phyloP scores from a whole-genome alignment of 495 filamentous ascomycete species.

The Lichenothelia convexa region DNA sequence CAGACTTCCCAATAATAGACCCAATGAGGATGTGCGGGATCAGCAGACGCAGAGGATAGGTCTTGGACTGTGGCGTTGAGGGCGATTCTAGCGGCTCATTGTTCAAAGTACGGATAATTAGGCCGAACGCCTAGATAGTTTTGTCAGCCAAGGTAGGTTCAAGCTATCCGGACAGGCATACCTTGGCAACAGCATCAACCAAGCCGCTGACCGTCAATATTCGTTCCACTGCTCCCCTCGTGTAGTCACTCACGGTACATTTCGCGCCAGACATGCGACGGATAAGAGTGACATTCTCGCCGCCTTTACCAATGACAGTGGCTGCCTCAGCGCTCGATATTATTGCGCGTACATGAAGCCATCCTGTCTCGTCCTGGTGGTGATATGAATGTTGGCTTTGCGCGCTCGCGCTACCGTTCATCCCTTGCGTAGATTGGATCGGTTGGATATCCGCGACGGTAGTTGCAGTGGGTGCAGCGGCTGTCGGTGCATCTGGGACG shows the following conservation, averaged over 20 bases:
- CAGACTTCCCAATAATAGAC: conserved; percentile 94
- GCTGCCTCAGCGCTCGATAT: conserved; percentile 95
- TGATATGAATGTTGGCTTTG: conserved; percentile 33
- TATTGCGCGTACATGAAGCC: conserved; percentile 91
- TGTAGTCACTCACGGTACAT: conserved; percentile 96
- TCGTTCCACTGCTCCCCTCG: conserved; percentile 87
- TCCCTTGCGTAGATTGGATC: conserved; percentile 44
- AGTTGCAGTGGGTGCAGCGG: conserved; percentile 22
- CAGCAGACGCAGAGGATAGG: conserved; percentile 86
- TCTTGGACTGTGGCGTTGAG: conserved; percentile 85
- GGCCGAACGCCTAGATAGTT: conserved; percentile 62
- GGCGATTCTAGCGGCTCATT: conserved; percentile 76
- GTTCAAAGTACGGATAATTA: conserved; percentile 95
- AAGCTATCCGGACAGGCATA: conserved; percentile 24
- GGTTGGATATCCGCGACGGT: conserved; percentile 34
- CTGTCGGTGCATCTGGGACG: conserved; percentile 53
- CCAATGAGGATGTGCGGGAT: conserved; percentile 95
- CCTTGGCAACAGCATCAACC: conserved; percentile 94
- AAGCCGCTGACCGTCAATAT: conserved; percentile 91
- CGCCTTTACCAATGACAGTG: conserved; percentile 94
- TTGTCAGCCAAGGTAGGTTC: background rate
- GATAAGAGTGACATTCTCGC: conserved; percentile 94
- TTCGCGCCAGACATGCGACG: conserved; percentile 82
- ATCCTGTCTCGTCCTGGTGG: conserved; percentile 71
- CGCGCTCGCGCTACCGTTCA: conserved; percentile 33